A percentile compares a stretch with the other conserved stretches of the same genome.
These are phyloP conservation scores for Coniella vitis DNA, from an alignment of 2,329 filamentous ascomycete genomes.

Conservation along the genomic window DNA sequence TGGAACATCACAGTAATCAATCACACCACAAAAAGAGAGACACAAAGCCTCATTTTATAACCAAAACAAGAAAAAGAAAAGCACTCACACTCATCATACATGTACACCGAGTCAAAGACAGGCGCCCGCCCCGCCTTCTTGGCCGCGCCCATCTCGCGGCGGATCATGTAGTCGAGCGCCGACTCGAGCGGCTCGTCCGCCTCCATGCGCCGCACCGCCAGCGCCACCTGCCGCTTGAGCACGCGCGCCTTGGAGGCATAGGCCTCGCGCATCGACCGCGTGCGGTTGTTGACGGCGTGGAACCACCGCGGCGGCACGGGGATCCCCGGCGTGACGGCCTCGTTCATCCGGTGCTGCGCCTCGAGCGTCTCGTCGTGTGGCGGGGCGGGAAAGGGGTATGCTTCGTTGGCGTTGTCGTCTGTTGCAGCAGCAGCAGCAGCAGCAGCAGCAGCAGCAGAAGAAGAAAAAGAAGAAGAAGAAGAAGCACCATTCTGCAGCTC, in stretches of 20 bases:
- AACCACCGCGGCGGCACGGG: not conserved
- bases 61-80: no score
- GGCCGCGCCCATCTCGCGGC: slow-evolving; percentile 25
- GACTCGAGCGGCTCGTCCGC: not conserved
- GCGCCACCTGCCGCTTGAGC: not conserved
- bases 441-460: no score
- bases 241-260: not conserved
- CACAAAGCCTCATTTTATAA: no score
- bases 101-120: slow-evolving; percentile 23
- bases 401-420: not conserved
- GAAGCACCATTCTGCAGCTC: not conserved
- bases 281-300: not conserved
- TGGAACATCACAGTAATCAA: no score
- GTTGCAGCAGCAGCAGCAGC: no score
- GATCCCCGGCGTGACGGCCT: not conserved
- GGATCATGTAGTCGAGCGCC: slow-evolving; percentile 27
- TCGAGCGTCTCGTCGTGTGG: not conserved
- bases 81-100: slow-evolving; percentile 25
- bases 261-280: not conserved
- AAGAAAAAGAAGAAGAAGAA: no score
- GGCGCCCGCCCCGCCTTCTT: slow-evolving; percentile 25
- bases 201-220: not conserved
- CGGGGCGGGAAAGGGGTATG: not conserved
- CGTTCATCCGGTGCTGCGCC: not conserved
- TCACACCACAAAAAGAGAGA: no score